A percentile compares a stretch with the other conserved stretches of the same genome.
phyloP scores from a whole-genome alignment of 2,329 filamentous ascomycete species.

The Fusarium verticillioides region DNA sequence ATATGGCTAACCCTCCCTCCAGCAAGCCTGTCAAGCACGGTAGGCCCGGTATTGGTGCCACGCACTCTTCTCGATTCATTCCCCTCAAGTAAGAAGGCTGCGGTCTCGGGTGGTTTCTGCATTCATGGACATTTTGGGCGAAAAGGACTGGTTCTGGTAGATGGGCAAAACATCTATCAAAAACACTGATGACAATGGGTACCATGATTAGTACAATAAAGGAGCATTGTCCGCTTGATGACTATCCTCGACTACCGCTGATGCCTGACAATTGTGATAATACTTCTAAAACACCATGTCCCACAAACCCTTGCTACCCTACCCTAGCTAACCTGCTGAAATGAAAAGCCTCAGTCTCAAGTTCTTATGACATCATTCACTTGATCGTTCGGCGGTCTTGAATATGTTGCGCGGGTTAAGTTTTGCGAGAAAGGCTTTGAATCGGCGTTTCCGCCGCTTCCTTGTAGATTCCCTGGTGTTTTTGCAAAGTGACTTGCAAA shows the following conservation, averaged over 20 bases:
- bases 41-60: constrained; percentile 99
- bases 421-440: neutral
- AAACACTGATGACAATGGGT: constrained; percentile 58
- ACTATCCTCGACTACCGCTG: constrained; percentile 38
- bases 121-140: constrained; percentile 68
- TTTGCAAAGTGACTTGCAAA: constrained; percentile 35
- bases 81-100: constrained; percentile 94
- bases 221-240: constrained; percentile 53
- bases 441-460: neutral
- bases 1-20: constrained; percentile 60
- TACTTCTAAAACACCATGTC: neutral
- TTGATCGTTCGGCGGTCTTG: neutral
- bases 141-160: constrained; percentile 68
- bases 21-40: constrained; percentile 99
- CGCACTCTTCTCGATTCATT: constrained; percentile 99
- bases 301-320: neutral
- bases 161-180: constrained; percentile 57
- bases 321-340: neutral
- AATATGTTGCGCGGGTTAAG: neutral
- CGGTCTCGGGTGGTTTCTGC: constrained; percentile 64
- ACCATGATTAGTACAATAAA: constrained; percentile 59
- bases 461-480: neutral
- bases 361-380: neutral
- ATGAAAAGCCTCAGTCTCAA: neutral
- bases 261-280: constrained; percentile 19